These are phyloP conservation scores for Pholiota molesta DNA, from an alignment of 768 basidiomycete genomes.

Conservation along the genomic window DNA sequence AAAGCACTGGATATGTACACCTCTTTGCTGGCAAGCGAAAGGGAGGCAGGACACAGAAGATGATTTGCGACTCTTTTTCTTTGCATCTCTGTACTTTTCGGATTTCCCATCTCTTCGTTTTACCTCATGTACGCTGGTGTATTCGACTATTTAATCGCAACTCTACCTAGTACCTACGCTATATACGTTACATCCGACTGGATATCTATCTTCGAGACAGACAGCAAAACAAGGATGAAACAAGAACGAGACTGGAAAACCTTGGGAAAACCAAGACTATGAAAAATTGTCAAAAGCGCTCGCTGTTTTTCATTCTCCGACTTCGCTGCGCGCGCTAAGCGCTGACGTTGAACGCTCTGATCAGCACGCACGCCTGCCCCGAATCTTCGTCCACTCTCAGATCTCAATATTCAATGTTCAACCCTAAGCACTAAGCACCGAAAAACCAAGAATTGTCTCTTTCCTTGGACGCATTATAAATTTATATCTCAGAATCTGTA, in stretches of 20 bases:
- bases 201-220: slow-evolving; percentile 25
- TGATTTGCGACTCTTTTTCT: slow-evolving; percentile 33
- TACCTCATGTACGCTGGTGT: slow-evolving; percentile 14
- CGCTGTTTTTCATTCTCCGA: no score
- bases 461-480: no score
- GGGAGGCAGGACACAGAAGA: slow-evolving; percentile 76
- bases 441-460: no score
- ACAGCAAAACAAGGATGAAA: slow-evolving; percentile 11
- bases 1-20: slow-evolving; percentile 37
- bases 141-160: slow-evolving; percentile 11
- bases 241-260: slow-evolving; percentile 6
- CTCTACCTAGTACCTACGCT: background rate
- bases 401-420: no score
- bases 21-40: slow-evolving; percentile 86
- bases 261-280: background rate
- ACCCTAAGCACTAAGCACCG: no score
- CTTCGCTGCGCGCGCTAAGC: no score
- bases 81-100: slow-evolving; percentile 14
- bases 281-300: no score
- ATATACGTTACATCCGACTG: slow-evolving; percentile 6
- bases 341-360: no score
- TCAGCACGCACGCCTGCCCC: no score
- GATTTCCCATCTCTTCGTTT: slow-evolving; percentile 9
- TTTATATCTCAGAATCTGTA: no score
- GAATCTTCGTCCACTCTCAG: no score